These are phyloP conservation scores for Lithocarpus polystachyus DNA, from an alignment of 306 rosid species.

Conservation along the genomic window DNA sequence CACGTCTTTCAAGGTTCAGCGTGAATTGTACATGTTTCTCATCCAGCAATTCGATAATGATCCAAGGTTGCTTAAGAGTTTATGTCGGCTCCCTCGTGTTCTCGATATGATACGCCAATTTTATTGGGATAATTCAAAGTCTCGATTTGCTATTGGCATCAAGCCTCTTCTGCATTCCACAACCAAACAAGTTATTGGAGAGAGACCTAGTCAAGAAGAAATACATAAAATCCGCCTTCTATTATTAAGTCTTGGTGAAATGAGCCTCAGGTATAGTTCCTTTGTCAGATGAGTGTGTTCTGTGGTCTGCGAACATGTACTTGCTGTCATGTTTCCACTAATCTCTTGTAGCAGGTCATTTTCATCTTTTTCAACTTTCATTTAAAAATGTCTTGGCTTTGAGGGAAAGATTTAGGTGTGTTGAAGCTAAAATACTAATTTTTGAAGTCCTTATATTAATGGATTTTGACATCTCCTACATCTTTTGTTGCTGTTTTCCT, in stretches of 20 bases:
- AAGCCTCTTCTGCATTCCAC: constrained; percentile 51
- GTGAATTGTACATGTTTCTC: constrained; percentile 93
- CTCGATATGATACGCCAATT: constrained; percentile 78
- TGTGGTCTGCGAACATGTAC: background rate
- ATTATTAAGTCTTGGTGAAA: constrained; percentile 93
- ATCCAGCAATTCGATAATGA: constrained; percentile 91
- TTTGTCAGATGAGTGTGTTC: background rate
- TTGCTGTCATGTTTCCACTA: constrained; percentile 15
- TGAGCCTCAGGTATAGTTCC: constrained; percentile 82
- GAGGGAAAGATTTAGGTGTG: no score
- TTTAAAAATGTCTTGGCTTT: constrained; percentile 20
- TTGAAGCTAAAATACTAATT: no score
- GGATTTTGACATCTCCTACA: no score
- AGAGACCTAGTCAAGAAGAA: constrained; percentile 76
- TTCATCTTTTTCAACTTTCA: constrained; percentile 14
- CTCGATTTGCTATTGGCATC: constrained; percentile 47
- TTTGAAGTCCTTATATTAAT: no score
- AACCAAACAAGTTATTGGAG: constrained; percentile 42
- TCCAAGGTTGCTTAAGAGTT: constrained; percentile 75
- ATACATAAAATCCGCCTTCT: constrained; percentile 91
- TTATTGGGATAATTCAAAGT: constrained; percentile 66
- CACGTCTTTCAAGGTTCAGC: constrained; percentile 78
- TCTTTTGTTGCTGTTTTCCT: no score
- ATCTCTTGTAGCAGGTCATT: constrained; percentile 1
- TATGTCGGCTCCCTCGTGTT: constrained; percentile 82